These are phyloP conservation scores for Paraleonurus japonicus DNA, from an alignment of 257 asterid species.

Conservation along the genomic window DNA sequence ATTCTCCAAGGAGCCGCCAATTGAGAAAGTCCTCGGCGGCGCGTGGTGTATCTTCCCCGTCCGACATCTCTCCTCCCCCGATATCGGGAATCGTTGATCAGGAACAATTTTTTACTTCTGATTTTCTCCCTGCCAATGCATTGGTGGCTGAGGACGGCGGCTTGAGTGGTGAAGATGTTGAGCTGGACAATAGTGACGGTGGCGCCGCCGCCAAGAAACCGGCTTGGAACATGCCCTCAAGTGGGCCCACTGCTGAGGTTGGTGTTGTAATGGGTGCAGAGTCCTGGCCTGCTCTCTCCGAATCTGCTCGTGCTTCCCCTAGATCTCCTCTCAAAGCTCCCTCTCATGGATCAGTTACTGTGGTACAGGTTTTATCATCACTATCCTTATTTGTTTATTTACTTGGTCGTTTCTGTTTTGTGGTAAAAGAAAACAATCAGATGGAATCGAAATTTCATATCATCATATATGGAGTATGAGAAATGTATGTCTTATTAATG, in stretches of 20 bases:
- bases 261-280: conserved; percentile 72
- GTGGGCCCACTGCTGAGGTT: conserved; percentile 39
- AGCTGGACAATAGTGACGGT: conserved; percentile 41
- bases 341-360: conserved; percentile 35
- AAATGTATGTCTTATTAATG: not conserved
- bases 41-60: conserved; percentile 31
- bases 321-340: conserved; percentile 45
- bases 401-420: not conserved
- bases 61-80: conserved; percentile 22
- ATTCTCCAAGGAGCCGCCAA: conserved; percentile 36
- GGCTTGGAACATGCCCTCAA: conserved; percentile 65
- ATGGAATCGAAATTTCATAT: not conserved
- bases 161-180: conserved; percentile 29
- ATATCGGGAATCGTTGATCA: conserved; percentile 27
- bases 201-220: conserved; percentile 45
- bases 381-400: not conserved
- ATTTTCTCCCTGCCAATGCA: conserved; percentile 35
- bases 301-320: conserved; percentile 67
- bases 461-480: not conserved
- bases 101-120: conserved; percentile 30
- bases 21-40: conserved; percentile 23
- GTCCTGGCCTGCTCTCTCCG: conserved; percentile 81
- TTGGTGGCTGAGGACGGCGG: not conserved
- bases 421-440: not conserved
- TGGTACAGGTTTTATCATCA: conserved; percentile 44